Base-by-base conservation (phyloP, 2,329 filamentous ascomycete species). In the Cordyceps tenuipes region DNA sequence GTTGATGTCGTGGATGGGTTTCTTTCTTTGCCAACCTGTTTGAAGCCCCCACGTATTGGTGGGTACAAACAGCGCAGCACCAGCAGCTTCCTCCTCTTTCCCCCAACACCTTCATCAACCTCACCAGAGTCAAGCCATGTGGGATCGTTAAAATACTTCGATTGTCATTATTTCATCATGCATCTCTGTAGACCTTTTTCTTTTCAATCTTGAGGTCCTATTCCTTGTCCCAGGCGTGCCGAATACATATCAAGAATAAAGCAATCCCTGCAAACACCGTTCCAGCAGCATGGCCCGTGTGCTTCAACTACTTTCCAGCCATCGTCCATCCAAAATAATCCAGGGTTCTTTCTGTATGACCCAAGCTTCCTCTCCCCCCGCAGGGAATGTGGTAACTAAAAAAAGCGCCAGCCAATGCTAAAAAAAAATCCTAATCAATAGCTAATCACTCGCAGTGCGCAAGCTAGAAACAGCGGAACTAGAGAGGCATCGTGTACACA, bases 401-500 rank as follows among this genome's bases (percentile, higher is more conserved):
- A 43, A 43, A 46, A 46, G n/a, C 43, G n/a, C 43, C 43, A 21
- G 43, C 8, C 43, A n/a, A 46, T 21, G 43, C 43, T 46, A 5
- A 43, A 43, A 15, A 43, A 15, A 43, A 15, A 43, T 17, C n/a
- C 15, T 13, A 13, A 13, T 2, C 34, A 36, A 36, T 6, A 10
- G 34, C 12, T 36, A 10, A 36, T 36, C 12, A 36, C 34, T 36
- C 34, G 34, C 34, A 36, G 31, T 19, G 19, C 34, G 34, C 34
- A 36, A 3, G 29, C 26, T 34, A n/a, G 15, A 36, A 46, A 26
- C 7, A 41, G 21, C 21, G 10, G 10, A 15, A 17, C 21, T 48
- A 53, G 13, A 68, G 61, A 44, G 64, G 60, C 54, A 64, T 67
- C 9, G 49, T 53, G 61, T 75, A 76, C 43, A 75, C 66, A 49